Base-by-base conservation (phyloP, 805 yeast species). In the Debaryomyces hansenii region DNA sequence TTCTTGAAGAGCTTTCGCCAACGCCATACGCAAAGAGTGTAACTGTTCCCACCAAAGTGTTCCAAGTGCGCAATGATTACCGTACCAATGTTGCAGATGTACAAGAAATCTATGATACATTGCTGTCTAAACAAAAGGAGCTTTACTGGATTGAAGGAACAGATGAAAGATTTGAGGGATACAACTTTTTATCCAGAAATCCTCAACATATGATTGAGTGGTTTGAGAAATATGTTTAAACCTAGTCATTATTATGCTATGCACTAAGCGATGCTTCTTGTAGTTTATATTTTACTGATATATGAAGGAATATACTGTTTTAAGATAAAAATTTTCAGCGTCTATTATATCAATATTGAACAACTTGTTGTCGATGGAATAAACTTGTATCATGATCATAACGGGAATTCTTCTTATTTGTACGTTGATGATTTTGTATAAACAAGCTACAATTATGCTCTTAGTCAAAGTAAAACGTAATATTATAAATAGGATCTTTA, bases 101-200 rank as follows among this genome's bases (percentile, higher is more conserved):
- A 10, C 40, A 32, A 32, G n/a, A 11, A 15, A 44, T 44, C 20
- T 44, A 39, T 34, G 44, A 44, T n/a, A 27, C 5, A 10, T n/a
- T 44, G 16, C 20, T 15, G 12, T 33, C 36, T 6, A 39, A 39
- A 10, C 43, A 39, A 11, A 44, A 44, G 40, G 47, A 44, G 27
- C 39, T 44, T n/a, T 21, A 21, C 20, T 44, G 47, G 47, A 39
- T 44, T 40, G 43, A 44, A 21, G 43, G 27, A 7, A 14, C 36
- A 3, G n/a, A 21, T 21, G 40, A 44, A 16, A 24, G 47, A 20
- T 44, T 44, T 24, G n/a, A 14, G 15, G 47, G 33, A 6, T 44
- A 39, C 36, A 44, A 44, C 36, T 31, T 44, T 18, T 44, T 44
- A 12, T 11, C 36, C 14, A 39, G 39, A 18, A 29, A 44, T 9